These are phyloP conservation scores for Wickerhamiella alocasiicola DNA, from an alignment of 805 yeast species.

Conservation along the genomic window DNA sequence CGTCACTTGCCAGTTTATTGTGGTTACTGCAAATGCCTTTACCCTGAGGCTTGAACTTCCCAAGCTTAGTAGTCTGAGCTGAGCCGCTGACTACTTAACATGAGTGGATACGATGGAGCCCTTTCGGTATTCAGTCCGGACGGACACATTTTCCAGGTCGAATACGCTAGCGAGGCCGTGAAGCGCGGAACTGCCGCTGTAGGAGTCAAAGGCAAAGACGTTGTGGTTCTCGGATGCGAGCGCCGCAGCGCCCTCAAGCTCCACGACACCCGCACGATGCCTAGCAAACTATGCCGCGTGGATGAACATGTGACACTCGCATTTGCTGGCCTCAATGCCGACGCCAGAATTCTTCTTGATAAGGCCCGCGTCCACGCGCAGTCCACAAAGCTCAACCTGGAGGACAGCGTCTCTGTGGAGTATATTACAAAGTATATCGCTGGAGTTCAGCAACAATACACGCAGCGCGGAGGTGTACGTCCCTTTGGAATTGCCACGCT, in stretches of 20 bases:
- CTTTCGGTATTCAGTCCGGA: constrained; percentile 97
- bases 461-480: constrained; percentile 97
- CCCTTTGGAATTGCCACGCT: constrained; percentile 95
- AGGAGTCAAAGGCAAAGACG: constrained; percentile 81
- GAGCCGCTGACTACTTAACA: constrained; percentile 22
- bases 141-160: constrained; percentile 98
- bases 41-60: too few relatives aligned
- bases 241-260: constrained; percentile 88
- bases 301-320: constrained; percentile 86
- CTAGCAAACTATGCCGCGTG: constrained; percentile 81
- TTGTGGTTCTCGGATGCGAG: constrained; percentile 92
- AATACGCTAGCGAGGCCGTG: constrained; percentile 94
- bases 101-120: constrained; percentile 99
- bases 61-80: neutral
- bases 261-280: constrained; percentile 94
- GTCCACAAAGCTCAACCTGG: constrained; percentile 83
- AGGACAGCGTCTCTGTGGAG: constrained; percentile 85
- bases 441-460: constrained; percentile 94
- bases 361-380: constrained; percentile 96
- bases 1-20: neutral
- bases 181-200: constrained; percentile 98
- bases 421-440: constrained; percentile 90
- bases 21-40: too few relatives aligned
- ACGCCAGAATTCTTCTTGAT: constrained; percentile 87
- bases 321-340: constrained; percentile 98